A percentile compares a stretch with the other conserved stretches of the same genome.
Evolutionary conservation across 768 basidiomycete species (phyloP).

Genomic region (Termitomyces bulborhizus): DNA sequence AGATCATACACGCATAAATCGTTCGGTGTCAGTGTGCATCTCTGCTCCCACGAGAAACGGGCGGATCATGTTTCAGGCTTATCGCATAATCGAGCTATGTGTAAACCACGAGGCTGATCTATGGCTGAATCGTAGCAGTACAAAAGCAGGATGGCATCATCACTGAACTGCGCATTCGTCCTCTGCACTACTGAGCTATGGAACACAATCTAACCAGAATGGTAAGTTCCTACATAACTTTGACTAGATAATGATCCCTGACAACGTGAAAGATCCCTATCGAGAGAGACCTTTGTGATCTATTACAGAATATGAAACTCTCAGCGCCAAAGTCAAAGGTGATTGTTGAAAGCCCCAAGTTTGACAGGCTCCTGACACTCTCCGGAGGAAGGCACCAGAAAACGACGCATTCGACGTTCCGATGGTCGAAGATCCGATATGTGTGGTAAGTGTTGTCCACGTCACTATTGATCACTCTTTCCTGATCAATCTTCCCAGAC

Average conservation of each 20-base stretch:
- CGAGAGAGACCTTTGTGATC: slow-evolving; percentile 47
- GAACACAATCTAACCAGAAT: background rate
- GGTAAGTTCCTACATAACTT: background rate
- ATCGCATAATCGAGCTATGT: slow-evolving; percentile 5
- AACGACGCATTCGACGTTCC: slow-evolving; percentile 33
- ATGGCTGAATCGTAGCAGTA: background rate
- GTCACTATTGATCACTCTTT: background rate
- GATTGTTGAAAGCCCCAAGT: slow-evolving; percentile 19
- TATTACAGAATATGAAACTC: slow-evolving; percentile 43
- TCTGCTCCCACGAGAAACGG: background rate
- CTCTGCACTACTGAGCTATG: background rate
- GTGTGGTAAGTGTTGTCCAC: slow-evolving; percentile 27
- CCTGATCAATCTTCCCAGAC: background rate
- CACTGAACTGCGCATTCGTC: background rate
- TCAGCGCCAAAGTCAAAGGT: slow-evolving; percentile 23
- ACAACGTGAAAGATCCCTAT: slow-evolving; percentile 7
- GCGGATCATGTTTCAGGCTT: slow-evolving; percentile 5
- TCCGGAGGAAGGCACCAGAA: slow-evolving; percentile 40
- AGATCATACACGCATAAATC: background rate
- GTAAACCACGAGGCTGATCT: slow-evolving; percentile 10
- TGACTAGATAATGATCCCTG: background rate
- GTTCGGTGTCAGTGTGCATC: too few species aligned
- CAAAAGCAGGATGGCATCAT: slow-evolving; percentile 1
- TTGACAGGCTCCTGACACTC: slow-evolving; percentile 15
- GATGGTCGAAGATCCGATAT: slow-evolving; percentile 40